These are phyloP conservation scores for Rhizopus arrhizus DNA, from an alignment of 371 early-diverging fungal genomes.

Conservation along the genomic window DNA sequence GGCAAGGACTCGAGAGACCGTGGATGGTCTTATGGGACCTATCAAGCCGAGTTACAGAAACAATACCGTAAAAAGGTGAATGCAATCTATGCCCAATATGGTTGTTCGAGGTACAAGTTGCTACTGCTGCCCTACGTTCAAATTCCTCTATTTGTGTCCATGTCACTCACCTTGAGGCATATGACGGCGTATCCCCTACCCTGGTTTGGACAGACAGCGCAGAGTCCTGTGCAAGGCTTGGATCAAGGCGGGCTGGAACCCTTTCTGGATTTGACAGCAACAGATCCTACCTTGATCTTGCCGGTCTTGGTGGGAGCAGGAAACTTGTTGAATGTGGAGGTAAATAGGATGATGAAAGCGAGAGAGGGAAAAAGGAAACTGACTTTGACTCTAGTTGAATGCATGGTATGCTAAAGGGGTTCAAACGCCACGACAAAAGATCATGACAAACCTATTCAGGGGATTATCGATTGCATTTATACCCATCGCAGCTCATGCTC, in stretches of 20 bases:
- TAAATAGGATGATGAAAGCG: conserved; percentile 28
- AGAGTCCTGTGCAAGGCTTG: conserved; percentile 51
- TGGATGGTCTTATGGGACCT: conserved; percentile 49
- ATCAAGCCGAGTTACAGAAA: conserved; percentile 52
- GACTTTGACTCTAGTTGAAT: conserved; percentile 44
- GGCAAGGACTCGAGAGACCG: conserved; percentile 44
- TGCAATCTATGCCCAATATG: conserved; percentile 61
- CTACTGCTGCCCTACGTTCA: conserved; percentile 74
- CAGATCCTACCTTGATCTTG: conserved; percentile 74
- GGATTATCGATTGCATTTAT: conserved; percentile 63
- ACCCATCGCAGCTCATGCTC: conserved; percentile 72
- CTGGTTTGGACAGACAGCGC: conserved; percentile 44
- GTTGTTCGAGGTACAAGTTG: conserved; percentile 66
- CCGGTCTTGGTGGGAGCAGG: conserved; percentile 72
- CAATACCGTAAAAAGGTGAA: conserved; percentile 60
- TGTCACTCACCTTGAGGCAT: conserved; percentile 70
- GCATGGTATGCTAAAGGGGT: conserved; percentile 48
- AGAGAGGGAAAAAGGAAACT: not conserved
- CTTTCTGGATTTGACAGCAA: conserved; percentile 69
- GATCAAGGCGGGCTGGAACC: conserved; percentile 67
- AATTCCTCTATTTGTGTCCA: conserved; percentile 74
- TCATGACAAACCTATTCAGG: conserved; percentile 59
- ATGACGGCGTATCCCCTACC: conserved; percentile 69
- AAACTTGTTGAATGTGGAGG: conserved; percentile 74
- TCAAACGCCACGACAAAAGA: conserved; percentile 47